phyloP scores from a whole-genome alignment of 2,329 filamentous ascomycete species.

The Talaromyces sp. region DNA sequence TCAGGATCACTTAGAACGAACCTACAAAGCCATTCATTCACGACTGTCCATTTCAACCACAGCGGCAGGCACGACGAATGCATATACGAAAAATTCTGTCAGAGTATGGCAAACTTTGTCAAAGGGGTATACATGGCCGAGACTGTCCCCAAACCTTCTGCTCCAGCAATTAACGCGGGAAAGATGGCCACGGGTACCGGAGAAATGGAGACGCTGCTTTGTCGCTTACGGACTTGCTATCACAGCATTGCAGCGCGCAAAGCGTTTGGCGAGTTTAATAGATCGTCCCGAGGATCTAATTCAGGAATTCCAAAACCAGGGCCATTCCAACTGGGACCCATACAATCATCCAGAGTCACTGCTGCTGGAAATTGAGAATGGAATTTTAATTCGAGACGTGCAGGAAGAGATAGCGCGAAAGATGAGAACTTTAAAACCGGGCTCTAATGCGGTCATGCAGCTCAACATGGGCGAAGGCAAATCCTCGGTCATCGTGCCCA shows the following conservation, averaged over 20 bases:
- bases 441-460: background rate
- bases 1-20: background rate
- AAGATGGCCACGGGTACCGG: background rate
- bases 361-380: background rate
- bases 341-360: background rate
- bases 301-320: background rate
- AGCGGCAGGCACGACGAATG: background rate
- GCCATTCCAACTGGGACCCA: background rate
- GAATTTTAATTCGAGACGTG: background rate
- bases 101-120: background rate
- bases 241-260: background rate
- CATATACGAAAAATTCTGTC: background rate
- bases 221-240: background rate
- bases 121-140: background rate
- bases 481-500: background rate
- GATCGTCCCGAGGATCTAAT: background rate
- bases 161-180: background rate
- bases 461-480: background rate
- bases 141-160: background rate
- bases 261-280: background rate
- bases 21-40: background rate
- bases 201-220: background rate
- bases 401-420: background rate
- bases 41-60: background rate
- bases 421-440: background rate